Evolutionary conservation across 192 early-diverging fungal species (phyloP).

Genomic region (Umbelopsis sp.): DNA sequence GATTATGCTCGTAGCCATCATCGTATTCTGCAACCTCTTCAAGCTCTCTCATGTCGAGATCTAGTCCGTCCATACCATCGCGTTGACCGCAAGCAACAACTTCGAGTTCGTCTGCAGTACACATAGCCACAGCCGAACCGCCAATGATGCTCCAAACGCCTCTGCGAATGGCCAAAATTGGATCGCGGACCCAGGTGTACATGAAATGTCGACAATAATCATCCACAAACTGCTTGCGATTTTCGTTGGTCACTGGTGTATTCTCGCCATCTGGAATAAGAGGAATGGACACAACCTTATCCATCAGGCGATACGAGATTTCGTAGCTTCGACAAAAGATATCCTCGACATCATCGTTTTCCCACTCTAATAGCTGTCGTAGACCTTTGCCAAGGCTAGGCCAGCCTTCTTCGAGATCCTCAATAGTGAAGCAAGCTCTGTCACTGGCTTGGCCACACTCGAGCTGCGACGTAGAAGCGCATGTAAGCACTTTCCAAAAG

Average conservation of each 20-base stretch:
- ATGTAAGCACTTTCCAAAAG: slow-evolving; percentile 62
- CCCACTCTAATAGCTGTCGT: slow-evolving; percentile 81
- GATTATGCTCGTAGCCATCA: slow-evolving; percentile 73
- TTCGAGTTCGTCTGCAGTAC: slow-evolving; percentile 70
- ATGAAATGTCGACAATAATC: slow-evolving; percentile 68
- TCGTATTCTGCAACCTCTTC: slow-evolving; percentile 78
- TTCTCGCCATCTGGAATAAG: slow-evolving; percentile 64
- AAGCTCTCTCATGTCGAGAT: slow-evolving; percentile 73
- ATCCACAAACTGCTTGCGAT: slow-evolving; percentile 73
- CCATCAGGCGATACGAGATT: slow-evolving; percentile 69
- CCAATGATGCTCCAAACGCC: slow-evolving; percentile 72
- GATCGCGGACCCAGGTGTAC: slow-evolving; percentile 42
- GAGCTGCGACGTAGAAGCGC: slow-evolving; percentile 6
- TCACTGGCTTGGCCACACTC: slow-evolving; percentile 11
- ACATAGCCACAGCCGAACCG: slow-evolving; percentile 30
- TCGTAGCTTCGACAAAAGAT: slow-evolving; percentile 85
- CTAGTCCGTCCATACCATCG: slow-evolving; percentile 20
- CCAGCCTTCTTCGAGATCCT: slow-evolving; percentile 31
- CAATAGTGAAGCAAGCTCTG: slow-evolving; percentile 13
- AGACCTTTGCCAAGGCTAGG: slow-evolving; percentile 71
- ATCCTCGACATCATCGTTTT: slow-evolving; percentile 71
- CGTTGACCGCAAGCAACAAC: slow-evolving; percentile 67
- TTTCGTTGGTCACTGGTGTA: slow-evolving; percentile 77
- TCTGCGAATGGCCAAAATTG: slow-evolving; percentile 76
- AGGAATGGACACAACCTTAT: slow-evolving; percentile 56